Evolutionary conservation across 2,329 filamentous ascomycete species (phyloP), one percentile per base, ranked within the genome.

Genomic region (Hypoxylon sp.): DNA sequence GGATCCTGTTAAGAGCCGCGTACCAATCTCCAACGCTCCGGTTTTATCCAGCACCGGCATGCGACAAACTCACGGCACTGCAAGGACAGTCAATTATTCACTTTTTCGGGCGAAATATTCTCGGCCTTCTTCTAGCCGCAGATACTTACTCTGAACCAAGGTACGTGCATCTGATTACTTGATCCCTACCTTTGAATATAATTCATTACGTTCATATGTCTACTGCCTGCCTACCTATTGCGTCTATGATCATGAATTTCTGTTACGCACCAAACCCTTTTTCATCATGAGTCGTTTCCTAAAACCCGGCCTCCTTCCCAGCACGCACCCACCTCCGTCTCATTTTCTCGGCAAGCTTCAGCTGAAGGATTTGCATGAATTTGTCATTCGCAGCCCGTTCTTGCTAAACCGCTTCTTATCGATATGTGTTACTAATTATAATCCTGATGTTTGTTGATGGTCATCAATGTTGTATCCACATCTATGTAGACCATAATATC

Each of bases 311-410:
- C 58, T 62, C 40, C 30, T 51, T 61, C 40, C 26, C 18, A 18
- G 36, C 3, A 6, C 40, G n/a, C 51, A 36, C 50, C 50, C 36
- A 50, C 48, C 46, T 53, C 24, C 75, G 73, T 73, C 73, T 76
- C 75, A 79, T 78, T 80, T 70, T 79, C 71, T 79, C 78, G 77
- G 77, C 77, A 78, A 73, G 74, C 70, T 68, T 76, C 73, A 73
- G 72, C 77, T 78, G 72, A 73, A 75, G 67, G 68, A 76, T 74
- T 68, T 74, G 76, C 76, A 77, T 78, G 71, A 77, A 76, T 74
- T 71, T 74, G 57, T 61, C 56, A 73, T 72, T 71, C 72, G 72
- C 72, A 70, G 69, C 66, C 58, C 61, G 70, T 61, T 68, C 63
- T 64, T 67, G 55, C 63, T 64, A 62, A 69, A 63, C 70, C 56